Base-by-base conservation (phyloP, 495 filamentous ascomycete genomes). In the Daldinia vernicosa region DNA sequence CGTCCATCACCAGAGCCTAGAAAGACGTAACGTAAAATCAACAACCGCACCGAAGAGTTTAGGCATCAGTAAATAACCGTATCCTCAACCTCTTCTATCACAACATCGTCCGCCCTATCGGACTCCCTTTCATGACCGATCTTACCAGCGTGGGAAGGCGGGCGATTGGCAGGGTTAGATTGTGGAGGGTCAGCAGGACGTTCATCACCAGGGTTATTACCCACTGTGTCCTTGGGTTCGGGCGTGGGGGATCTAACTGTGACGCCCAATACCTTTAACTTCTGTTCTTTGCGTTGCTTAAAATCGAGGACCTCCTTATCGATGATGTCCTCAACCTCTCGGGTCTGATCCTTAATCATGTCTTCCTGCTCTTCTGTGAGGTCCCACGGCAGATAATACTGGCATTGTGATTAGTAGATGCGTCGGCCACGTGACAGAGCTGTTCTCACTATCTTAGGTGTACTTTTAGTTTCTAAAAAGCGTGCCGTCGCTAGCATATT, bases 331-430 rank as follows among this genome's bases (percentile, higher is more conserved):
- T 89, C 79, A 40, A 77, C 80, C 30, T 79, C 79, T 65, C 75
- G 75, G 24, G 84, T 75, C 74, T 87, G 85, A 22, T 81, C 70
- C 28, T 83, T 75, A 70, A 88, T 81, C 6, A 69, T 79, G 5
- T 80, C 75, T 60, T 86, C 80, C 67, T 88, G 80, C 47, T 76
- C 84, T 4, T 84, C 78, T 30, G 87, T 85, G 57, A 91, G 81
- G 74, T 94, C 88, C 91, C 92, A 97, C 6, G 95, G 95, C 56
- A 90, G 90, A 79, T 97, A 99, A 78, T 89, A 95, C 95, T 98
- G 73, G 3, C 45, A 32, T 54, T 43, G 37, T 60, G 15, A 64
- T 82, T 66, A 81, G 70, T 57, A 66, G 9, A 32, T 60, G 39
- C 27, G 8, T 43, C 19, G 14, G 61, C 28, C 6, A 14, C 50